Evolutionary conservation across 306 rosid species (phyloP).

Genomic region (Sphenostylis stenocarpa): DNA sequence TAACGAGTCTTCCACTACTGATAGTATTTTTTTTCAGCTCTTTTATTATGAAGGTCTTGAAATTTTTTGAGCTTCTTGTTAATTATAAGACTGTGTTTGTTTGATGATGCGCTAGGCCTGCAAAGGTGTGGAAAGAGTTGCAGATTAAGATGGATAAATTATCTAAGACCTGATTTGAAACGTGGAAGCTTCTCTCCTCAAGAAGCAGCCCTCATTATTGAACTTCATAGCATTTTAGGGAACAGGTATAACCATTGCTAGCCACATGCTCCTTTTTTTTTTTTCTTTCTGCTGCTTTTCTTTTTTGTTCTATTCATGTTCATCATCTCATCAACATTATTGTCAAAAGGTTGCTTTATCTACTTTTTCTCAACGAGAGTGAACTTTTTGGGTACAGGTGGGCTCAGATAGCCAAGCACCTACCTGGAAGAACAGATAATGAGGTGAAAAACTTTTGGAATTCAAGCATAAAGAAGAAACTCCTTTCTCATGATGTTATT

Average conservation of each 20-base stretch:
- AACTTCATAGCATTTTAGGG: conserved; percentile 89
- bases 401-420: conserved; percentile 94
- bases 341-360: conserved; percentile 22
- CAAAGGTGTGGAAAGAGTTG: conserved; percentile 98
- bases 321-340: not conserved
- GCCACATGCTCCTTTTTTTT: not conserved
- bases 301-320: not conserved
- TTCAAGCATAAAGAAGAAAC: conserved; percentile 92
- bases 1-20: not conserved
- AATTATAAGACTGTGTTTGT: not conserved
- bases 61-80: not conserved
- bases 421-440: conserved; percentile 98
- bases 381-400: conserved; percentile 52
- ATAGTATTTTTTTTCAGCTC: not conserved
- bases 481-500: conserved; percentile 51
- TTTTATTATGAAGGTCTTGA: not conserved
- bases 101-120: conserved; percentile 47
- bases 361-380: conserved; percentile 18
- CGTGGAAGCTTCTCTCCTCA: conserved; percentile 94
- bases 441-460: conserved; percentile 99
- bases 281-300: not conserved
- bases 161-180: conserved; percentile 92
- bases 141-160: conserved; percentile 94
- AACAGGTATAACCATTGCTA: conserved; percentile 62
- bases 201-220: conserved; percentile 85